Evolutionary conservation across 1,284 basidiomycete species (phyloP).

Genomic region (Microbotryum lychnidis-dioicae): DNA sequence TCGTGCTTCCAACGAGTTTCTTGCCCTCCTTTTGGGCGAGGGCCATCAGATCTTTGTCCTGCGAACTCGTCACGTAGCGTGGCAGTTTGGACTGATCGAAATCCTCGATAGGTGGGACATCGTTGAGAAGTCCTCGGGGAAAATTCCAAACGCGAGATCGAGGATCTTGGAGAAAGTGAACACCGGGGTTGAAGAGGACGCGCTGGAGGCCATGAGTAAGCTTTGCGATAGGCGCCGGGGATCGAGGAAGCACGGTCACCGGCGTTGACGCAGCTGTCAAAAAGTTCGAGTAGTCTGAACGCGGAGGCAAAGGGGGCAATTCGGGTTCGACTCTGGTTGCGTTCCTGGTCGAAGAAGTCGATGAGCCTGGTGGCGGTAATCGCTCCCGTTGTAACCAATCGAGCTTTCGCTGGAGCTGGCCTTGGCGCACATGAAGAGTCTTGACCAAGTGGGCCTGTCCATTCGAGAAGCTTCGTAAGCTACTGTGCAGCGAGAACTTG

Average conservation of each 20-base stretch:
- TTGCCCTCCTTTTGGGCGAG: constrained; percentile 56
- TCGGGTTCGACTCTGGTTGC: neutral
- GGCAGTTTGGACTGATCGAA: constrained; percentile 80
- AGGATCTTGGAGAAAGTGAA: constrained; percentile 82
- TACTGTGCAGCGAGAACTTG: too few relatives aligned
- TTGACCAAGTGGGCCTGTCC: too few relatives aligned
- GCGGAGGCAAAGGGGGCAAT: neutral
- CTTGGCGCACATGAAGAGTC: too few relatives aligned
- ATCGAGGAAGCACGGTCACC: neutral
- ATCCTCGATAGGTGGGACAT: constrained; percentile 68
- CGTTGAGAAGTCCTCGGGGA: constrained; percentile 51
- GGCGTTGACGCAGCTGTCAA: neutral
- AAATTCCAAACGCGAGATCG: constrained; percentile 84
- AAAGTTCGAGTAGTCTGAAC: neutral
- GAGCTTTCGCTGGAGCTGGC: too few relatives aligned
- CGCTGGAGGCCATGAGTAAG: constrained; percentile 72
- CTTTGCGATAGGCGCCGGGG: constrained; percentile 51
- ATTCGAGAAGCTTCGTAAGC: too few relatives aligned
- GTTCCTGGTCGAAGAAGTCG: too few relatives aligned
- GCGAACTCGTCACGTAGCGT: constrained; percentile 70
- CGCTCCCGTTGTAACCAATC: too few relatives aligned
- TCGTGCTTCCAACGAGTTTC: constrained; percentile 73
- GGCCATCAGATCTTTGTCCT: constrained; percentile 61
- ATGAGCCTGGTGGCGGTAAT: too few relatives aligned
- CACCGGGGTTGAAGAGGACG: constrained; percentile 82